Percentiles rank a stretch among this genome's conserved stretches.
Conservation (phyloP, 2,329 filamentous ascomycete species). For the Beauveria scarabaeidicola region DNA sequence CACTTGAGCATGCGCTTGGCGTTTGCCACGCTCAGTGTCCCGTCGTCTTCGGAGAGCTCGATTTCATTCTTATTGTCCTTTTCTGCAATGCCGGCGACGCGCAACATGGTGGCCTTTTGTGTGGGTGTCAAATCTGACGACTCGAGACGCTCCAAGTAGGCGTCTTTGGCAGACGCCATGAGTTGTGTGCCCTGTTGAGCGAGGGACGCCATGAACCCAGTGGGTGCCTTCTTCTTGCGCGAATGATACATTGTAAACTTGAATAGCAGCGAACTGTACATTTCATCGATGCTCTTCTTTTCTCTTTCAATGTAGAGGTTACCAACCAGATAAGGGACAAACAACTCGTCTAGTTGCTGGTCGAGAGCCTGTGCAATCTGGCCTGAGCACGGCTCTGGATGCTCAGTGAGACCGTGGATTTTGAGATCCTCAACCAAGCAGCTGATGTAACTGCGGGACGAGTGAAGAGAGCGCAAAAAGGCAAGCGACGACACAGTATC, state of each 20-base stretch:
- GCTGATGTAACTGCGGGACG: slow-evolving; percentile 82
- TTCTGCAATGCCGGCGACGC: slow-evolving; percentile 76
- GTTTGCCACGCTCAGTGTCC: slow-evolving; percentile 69
- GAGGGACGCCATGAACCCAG: slow-evolving; percentile 85
- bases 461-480: slow-evolving; percentile 83
- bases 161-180: slow-evolving; percentile 78
- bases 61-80: slow-evolving; percentile 74
- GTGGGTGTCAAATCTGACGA: slow-evolving; percentile 80
- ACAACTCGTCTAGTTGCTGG: slow-evolving; percentile 69
- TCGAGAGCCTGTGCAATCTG: slow-evolving; percentile 71
- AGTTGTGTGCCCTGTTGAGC: slow-evolving; percentile 86
- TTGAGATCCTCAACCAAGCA: slow-evolving; percentile 87
- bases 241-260: slow-evolving; percentile 96
- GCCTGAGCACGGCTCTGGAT: slow-evolving; percentile 83
- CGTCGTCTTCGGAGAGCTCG: slow-evolving; percentile 85
- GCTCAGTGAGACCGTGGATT: slow-evolving; percentile 85
- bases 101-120: slow-evolving; percentile 83
- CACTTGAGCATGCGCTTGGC: slow-evolving; percentile 98
- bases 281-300: slow-evolving; percentile 62
- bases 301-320: slow-evolving; percentile 65
- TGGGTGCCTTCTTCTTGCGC: slow-evolving; percentile 75
- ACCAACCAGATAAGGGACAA: slow-evolving; percentile 60
- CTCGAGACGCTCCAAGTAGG: slow-evolving; percentile 81
- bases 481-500: slow-evolving; percentile 84
- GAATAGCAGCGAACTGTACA: slow-evolving; percentile 88